phyloP scores from a whole-genome alignment of 257 asterid genomes.

The Echium plantagineum region DNA sequence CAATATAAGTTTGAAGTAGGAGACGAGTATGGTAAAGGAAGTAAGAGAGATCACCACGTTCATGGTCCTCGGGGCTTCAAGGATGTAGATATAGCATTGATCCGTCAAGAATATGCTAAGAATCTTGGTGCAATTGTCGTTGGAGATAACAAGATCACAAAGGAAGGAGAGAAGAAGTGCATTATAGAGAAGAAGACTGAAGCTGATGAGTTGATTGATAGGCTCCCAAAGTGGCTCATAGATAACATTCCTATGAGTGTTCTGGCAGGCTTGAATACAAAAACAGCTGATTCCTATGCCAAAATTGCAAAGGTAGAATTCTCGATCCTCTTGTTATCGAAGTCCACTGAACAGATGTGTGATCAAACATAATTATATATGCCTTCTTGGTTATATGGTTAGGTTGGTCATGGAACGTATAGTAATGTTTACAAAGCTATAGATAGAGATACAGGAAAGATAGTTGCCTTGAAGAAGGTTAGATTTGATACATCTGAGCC shows the following conservation, averaged over 20 bases:
- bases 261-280: slow-evolving; percentile 43
- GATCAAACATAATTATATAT: no score
- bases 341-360: no score
- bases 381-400: slow-evolving; percentile 3
- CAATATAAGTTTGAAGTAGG: no score
- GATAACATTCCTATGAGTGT: slow-evolving; percentile 36
- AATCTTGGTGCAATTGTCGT: slow-evolving; percentile 7
- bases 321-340: neutral
- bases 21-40: neutral
- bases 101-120: slow-evolving; percentile 13
- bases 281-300: slow-evolving; percentile 64
- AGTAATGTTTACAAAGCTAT: slow-evolving; percentile 79
- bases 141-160: slow-evolving; percentile 4
- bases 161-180: slow-evolving; percentile 14
- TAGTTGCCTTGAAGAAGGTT: slow-evolving; percentile 67
- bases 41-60: slow-evolving; percentile 8
- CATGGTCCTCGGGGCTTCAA: neutral
- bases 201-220: slow-evolving; percentile 32
- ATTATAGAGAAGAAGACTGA: no score
- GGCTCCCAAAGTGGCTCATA: slow-evolving; percentile 73
- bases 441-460: slow-evolving; percentile 46
- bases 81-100: neutral
- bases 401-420: slow-evolving; percentile 81
- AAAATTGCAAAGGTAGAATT: slow-evolving; percentile 52
- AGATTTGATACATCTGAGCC: slow-evolving; percentile 78